phyloP scores from a whole-genome alignment of 257 asterid species.

The Linaria vulgaris region DNA sequence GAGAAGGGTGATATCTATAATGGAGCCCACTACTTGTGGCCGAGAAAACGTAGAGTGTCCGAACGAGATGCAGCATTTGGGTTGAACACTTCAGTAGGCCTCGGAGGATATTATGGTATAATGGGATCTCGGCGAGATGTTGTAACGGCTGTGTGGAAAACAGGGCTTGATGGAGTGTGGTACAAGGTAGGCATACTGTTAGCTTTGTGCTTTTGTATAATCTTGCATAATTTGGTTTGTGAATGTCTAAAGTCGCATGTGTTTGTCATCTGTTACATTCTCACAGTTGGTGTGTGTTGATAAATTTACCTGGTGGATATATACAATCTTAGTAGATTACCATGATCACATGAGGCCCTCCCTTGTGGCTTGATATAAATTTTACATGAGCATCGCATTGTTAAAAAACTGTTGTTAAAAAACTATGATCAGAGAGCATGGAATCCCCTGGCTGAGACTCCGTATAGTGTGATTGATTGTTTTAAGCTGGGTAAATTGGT shows the following conservation, averaged over 20 bases:
- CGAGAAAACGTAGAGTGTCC: constrained; percentile 94
- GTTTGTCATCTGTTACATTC: constrained; percentile 1
- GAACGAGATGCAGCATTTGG: constrained; percentile 99
- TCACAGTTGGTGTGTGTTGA: constrained; percentile 1
- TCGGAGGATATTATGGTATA: constrained; percentile 96
- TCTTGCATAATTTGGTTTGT: constrained; percentile 10
- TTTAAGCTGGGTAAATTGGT: not conserved
- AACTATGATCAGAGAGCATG: not conserved
- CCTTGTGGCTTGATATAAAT: not conserved
- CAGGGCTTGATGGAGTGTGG: constrained; percentile 99
- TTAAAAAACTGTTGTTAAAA: not conserved
- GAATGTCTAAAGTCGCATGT: not conserved
- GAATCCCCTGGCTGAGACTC: not conserved
- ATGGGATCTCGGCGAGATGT: constrained; percentile 99
- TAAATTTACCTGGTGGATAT: not conserved
- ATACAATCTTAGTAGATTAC: not conserved
- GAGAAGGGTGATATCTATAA: constrained; percentile 50
- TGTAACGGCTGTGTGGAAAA: constrained; percentile 93
- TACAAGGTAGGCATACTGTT: constrained; percentile 59
- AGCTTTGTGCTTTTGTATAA: not conserved
- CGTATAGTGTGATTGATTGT: not conserved
- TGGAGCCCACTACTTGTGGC: constrained; percentile 92
- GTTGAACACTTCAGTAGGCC: constrained; percentile 86
- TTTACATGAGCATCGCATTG: not conserved
- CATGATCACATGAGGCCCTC: constrained; percentile 1